Percentiles rank a stretch among this genome's conserved stretches.
Conservation (phyloP, 1,139 yeast genomes). For the Pichiaceae sp. region DNA sequence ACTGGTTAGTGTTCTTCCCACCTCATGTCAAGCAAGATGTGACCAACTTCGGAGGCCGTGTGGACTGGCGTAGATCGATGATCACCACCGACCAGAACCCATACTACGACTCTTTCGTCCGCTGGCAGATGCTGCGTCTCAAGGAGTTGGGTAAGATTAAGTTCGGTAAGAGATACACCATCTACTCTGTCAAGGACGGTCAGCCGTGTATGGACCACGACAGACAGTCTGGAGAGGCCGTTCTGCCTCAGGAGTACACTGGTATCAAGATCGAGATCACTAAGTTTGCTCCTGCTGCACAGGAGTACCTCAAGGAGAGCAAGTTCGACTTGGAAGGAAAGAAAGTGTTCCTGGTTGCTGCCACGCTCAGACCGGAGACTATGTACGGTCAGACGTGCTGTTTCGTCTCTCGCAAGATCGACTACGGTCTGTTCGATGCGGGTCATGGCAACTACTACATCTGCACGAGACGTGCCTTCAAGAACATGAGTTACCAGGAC, state of each 20-base stretch:
- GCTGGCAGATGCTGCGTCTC: slow-evolving; percentile 94
- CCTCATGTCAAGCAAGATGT: slow-evolving; percentile 81
- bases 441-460: slow-evolving; percentile 71
- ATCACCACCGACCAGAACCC: slow-evolving; percentile 94
- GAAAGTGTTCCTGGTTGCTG: slow-evolving; percentile 81
- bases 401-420: slow-evolving; percentile 92
- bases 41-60: slow-evolving; percentile 78
- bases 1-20: slow-evolving; percentile 92
- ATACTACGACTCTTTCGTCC: slow-evolving; percentile 87
- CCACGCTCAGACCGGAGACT: slow-evolving; percentile 97
- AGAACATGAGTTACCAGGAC: slow-evolving; percentile 94
- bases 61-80: slow-evolving; percentile 97
- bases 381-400: slow-evolving; percentile 99
- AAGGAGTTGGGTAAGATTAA: slow-evolving; percentile 84
- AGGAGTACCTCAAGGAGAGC: slow-evolving; percentile 37
- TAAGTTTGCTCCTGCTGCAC: slow-evolving; percentile 49
- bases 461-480: slow-evolving; percentile 95
- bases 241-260: slow-evolving; percentile 91
- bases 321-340: slow-evolving; percentile 41
- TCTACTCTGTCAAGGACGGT: slow-evolving; percentile 95
- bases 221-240: slow-evolving; percentile 95
- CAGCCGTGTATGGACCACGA: slow-evolving; percentile 99
- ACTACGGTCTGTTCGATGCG: slow-evolving; percentile 85
- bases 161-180: slow-evolving; percentile 97
- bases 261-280: slow-evolving; percentile 78